Base-by-base conservation (phyloP, 2,329 filamentous ascomycete genomes). In the Microsporum audouinii region DNA sequence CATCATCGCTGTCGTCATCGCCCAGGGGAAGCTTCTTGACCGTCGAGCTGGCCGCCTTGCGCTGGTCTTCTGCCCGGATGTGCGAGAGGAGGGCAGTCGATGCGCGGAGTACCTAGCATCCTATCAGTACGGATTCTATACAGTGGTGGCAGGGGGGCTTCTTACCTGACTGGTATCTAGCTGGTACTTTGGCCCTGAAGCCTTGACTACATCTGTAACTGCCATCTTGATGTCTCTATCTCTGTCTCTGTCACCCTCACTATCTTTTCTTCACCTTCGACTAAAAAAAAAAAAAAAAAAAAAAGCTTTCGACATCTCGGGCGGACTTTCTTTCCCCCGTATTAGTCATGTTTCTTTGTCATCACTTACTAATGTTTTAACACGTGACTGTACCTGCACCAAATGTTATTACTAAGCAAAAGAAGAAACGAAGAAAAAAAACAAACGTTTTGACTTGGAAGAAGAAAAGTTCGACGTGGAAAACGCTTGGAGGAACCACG, bases 1-100 rank as follows among this genome's bases (percentile, higher is more conserved):
- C 73, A 2, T 71, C 76, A 38, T 73, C 72, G 56, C 78, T 77
- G 36, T 76, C 77, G 41, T 73, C 74, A 49, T 75, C 75, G 58
- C 73, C 73, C 3, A 76, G 74, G 63, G 86, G 79, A 2, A 84
- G 75, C 59, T 79, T 80, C 70, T 79, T 80, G 69, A 82, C 84
- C 2, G 75, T 74, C 29, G 78, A 75, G 10, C 71, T 68, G 61
- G 77, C 73, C 64, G 79, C 76, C 69, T 80, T 78, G 64, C 77
- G 75, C 63, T 76, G 69, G 62, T 75, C 73, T 59, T 75, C 75
- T 34, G 76, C 77, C 70, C 80, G 79, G 68, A 84, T 82, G 68
- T 84, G 80, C 67, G 77, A 73, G 65, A 85, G 72, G 58, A 87
- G 78, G 31, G 83, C 83, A 62, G 77, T 79, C 43, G 82, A 82